Conservation (phyloP, 2,329 filamentous ascomycete genomes). For the Neofusicoccum ribis region DNA sequence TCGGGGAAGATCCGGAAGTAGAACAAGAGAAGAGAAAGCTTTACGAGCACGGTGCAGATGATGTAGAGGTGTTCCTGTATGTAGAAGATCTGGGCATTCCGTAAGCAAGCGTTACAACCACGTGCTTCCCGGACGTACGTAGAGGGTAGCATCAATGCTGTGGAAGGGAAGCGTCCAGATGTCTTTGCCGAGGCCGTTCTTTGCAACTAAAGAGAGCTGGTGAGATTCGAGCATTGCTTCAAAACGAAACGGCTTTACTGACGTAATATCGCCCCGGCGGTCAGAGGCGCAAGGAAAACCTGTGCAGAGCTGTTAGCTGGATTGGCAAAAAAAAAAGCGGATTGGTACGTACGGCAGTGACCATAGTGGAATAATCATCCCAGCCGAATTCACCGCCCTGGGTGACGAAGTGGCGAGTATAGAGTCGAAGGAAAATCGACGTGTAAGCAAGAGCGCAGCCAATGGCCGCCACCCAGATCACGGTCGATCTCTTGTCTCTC, state of each 20-base stretch:
- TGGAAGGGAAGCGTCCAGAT: neutral
- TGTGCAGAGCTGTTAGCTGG: neutral
- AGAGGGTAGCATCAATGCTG: neutral
- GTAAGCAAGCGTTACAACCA: neutral
- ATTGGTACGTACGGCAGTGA: neutral
- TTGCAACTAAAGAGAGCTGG: neutral
- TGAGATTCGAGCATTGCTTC: neutral
- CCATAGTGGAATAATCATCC: neutral
- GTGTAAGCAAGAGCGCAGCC: neutral
- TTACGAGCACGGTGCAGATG: neutral
- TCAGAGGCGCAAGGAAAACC: neutral
- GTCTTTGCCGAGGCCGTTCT: neutral
- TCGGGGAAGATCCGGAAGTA: conserved; percentile 11
- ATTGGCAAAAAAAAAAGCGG: neutral
- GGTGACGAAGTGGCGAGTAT: neutral
- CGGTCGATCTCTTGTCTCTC: neutral
- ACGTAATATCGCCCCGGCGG: neutral
- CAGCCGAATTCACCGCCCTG: neutral
- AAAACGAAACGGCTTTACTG: neutral
- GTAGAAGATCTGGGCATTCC: neutral
- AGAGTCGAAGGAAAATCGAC: neutral
- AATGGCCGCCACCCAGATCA: neutral
- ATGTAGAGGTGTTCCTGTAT: conserved; percentile 10
- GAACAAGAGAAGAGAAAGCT: neutral
- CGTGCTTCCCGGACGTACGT: neutral